Base-by-base conservation (phyloP, 176 grass and related monocot genomes). In the Puccinellia tenuiflora region DNA sequence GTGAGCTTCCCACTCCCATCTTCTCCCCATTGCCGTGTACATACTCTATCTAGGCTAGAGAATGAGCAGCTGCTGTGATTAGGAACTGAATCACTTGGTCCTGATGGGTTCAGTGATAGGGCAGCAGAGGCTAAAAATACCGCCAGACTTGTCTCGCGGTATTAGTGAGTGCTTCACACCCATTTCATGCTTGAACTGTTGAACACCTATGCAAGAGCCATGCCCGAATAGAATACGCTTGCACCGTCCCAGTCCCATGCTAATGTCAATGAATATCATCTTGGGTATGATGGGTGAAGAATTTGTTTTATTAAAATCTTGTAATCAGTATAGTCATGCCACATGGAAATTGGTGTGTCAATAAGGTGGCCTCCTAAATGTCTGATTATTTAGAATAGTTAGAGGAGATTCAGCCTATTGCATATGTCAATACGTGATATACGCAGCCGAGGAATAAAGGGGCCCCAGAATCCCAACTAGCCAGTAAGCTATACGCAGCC, bases 1-100 rank as follows among this genome's bases (percentile, higher is more conserved):
- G 96, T 93, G 76, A 86, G 70, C 15, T 38, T 60, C 60, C 65
- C 55, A 25, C 1, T 65, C 14, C 51, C 57, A 3, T 80, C 24
- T 10, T 26, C 5, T 65, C 35, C 40, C 9, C 69, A 30, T 77
- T 30, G 12, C 40, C 53, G 2, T 22, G 33, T 10, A n/a, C n/a
- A n/a, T n/a, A 15, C 50, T 33, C 24, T n/a, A 37, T 53, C 39
- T 84, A 34, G 22, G 21, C 11, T 37, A 35, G 66, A 61, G 53
- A 18, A 12, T 22, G 51, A 4, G 7, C 3, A 3, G 0, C 50
- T 60, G 16, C 77, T 59, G 35, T 37, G 34, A 67, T 38, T 37
- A 22, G 11, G 29, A 25, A 15, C 56, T 35, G 68, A 73, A 72
- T 37, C 9, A 62, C 9, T 35, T 46, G 12, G 60, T 52, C 10